phyloP scores from a whole-genome alignment of 108 stramenopile species.

The Nannochloropsis oceanica region DNA sequence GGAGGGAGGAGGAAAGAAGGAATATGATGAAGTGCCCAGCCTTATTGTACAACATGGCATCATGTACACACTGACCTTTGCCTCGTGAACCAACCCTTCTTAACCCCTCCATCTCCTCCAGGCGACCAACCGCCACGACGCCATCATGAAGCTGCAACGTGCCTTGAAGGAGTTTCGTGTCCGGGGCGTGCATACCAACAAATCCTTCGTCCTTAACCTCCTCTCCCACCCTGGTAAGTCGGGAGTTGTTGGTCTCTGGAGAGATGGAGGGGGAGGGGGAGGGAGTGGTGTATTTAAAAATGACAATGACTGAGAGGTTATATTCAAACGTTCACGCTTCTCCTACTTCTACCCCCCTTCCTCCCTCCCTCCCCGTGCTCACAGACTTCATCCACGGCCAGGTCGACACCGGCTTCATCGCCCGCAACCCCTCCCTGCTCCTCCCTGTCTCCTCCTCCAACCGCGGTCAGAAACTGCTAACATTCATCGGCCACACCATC shows the following conservation, averaged over 20 bases:
- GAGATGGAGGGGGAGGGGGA: too few species aligned
- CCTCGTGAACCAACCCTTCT: too few species aligned
- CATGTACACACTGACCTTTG: too few species aligned
- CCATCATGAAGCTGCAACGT: constrained; percentile 63
- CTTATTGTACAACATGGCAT: too few species aligned
- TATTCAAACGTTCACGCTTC: too few species aligned
- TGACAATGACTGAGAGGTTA: too few species aligned
- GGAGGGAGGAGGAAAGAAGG: constrained; percentile 42
- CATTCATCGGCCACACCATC: constrained; percentile 66
- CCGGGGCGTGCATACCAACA: constrained; percentile 71
- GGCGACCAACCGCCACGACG: constrained; percentile 54
- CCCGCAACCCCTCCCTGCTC: constrained; percentile 39
- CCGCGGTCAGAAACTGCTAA: constrained; percentile 55
- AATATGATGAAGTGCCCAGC: not conserved
- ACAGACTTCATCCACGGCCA: constrained; percentile 65
- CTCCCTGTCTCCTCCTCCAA: constrained; percentile 21
- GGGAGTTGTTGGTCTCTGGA: too few species aligned
- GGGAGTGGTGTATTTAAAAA: too few species aligned
- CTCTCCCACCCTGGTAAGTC: constrained; percentile 63
- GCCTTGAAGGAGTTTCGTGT: constrained; percentile 78
- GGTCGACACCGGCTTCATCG: constrained; percentile 82
- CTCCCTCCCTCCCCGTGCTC: too few species aligned
- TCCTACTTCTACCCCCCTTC: too few species aligned
- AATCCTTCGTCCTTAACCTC: constrained; percentile 66
- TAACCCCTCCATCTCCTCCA: constrained; percentile 4